Percentiles rank a stretch among this genome's conserved stretches.
phyloP scores from a whole-genome alignment of 116 monocot species.

The Thalassia testudinum region DNA sequence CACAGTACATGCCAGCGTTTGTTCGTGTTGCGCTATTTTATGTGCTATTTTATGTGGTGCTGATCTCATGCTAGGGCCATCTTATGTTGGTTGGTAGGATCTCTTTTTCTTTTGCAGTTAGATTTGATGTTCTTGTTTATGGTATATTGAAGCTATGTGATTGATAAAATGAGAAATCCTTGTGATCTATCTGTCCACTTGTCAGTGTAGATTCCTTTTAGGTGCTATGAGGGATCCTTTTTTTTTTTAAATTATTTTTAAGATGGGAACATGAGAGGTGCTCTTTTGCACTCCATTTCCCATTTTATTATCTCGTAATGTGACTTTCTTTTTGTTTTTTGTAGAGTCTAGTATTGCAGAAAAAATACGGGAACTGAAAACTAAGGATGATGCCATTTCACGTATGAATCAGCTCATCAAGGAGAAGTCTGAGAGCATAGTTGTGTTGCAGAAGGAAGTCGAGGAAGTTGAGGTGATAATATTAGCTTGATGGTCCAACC shows the following conservation, averaged over 20 bases:
- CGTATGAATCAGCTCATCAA: constrained; percentile 12
- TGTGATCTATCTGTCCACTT: no score
- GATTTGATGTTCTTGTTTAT: no score
- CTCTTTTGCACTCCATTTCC: not conserved
- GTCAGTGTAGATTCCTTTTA: no score
- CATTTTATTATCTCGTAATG: not conserved
- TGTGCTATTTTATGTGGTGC: no score
- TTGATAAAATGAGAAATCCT: no score
- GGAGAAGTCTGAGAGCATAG: constrained; percentile 18
- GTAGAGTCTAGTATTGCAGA: constrained; percentile 18
- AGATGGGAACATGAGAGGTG: not conserved
- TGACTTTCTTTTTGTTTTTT: not conserved
- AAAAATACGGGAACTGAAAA: constrained; percentile 10
- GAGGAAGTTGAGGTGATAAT: constrained; percentile 21
- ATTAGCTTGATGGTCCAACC: no score
- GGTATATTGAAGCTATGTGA: no score
- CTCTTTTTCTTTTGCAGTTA: no score
- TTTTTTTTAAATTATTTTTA: not conserved
- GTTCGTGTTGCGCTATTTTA: no score
- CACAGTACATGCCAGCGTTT: no score
- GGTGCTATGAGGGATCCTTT: not conserved
- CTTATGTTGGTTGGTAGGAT: no score
- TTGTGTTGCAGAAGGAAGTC: constrained; percentile 12
- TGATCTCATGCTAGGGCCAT: no score
- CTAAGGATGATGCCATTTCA: constrained; percentile 13